A percentile compares a stretch with the other conserved stretches of the same genome.
phyloP scores from a whole-genome alignment of 495 filamentous ascomycete species.

The Niebla homalea region DNA sequence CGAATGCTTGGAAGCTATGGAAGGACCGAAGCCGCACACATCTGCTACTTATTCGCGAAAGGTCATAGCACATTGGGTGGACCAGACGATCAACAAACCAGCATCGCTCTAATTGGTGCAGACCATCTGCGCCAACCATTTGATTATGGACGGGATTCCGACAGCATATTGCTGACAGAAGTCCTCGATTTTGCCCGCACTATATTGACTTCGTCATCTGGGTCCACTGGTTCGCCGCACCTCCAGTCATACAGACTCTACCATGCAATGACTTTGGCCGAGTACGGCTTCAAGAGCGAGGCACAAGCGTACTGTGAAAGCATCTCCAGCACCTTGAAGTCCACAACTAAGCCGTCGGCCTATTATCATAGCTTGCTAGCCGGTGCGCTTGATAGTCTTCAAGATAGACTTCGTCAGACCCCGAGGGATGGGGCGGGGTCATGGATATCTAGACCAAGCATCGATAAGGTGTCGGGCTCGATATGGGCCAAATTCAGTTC shows the following conservation, averaged over 20 bases:
- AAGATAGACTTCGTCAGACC: conserved; percentile 67
- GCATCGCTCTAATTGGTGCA: conserved; percentile 70
- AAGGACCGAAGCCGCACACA: conserved; percentile 78
- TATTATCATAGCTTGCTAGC: conserved; percentile 71
- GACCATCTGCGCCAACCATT: conserved; percentile 57
- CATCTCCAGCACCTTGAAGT: conserved; percentile 63
- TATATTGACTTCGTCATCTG: conserved; percentile 43
- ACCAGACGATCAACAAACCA: conserved; percentile 64
- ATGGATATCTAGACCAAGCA: conserved; percentile 88
- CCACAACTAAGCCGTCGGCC: conserved; percentile 67
- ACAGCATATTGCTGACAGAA: conserved; percentile 78
- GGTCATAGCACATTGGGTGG: conserved; percentile 53
- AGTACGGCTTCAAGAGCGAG: conserved; percentile 66
- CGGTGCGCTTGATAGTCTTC: conserved; percentile 66
- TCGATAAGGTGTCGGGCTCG: conserved; percentile 81
- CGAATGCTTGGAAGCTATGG: conserved; percentile 77
- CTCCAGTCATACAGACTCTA: conserved; percentile 79
- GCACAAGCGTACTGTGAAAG: conserved; percentile 85
- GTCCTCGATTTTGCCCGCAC: conserved; percentile 79
- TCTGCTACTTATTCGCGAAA: conserved; percentile 58
- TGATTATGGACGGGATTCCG: conserved; percentile 60
- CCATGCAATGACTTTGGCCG: conserved; percentile 70
- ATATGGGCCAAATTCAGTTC: conserved; percentile 87
- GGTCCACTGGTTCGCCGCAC: conserved; percentile 55
- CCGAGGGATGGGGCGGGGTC: conserved; percentile 54